Conservation (phyloP, 176 grass and related monocot genomes). For the Ensete ventricosum region DNA sequence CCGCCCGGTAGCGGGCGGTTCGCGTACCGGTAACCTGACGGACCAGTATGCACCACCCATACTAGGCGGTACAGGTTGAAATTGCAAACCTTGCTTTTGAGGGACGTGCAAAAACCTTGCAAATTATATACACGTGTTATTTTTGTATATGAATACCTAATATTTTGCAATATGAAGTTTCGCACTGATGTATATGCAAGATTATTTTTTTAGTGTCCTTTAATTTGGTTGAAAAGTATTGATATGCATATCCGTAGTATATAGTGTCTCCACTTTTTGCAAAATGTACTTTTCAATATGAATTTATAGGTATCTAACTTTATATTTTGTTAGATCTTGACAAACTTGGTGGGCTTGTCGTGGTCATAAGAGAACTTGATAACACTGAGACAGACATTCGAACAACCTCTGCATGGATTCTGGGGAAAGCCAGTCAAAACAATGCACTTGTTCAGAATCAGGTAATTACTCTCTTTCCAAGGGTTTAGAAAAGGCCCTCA, state of each 20-base stretch:
- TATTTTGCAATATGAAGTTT: not conserved
- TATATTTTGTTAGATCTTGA: slow-evolving; percentile 50
- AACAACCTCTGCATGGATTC: slow-evolving; percentile 59
- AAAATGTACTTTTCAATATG: not conserved
- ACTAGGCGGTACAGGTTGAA: no score
- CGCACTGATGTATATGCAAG: not conserved
- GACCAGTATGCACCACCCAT: no score
- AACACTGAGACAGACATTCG: slow-evolving; percentile 57
- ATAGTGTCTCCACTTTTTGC: not conserved
- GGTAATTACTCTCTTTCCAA: slow-evolving; percentile 30
- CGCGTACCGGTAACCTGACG: no score
- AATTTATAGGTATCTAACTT: not conserved
- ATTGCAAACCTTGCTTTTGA: no score
- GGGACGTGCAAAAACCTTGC: not conserved
- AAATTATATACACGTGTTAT: not conserved
- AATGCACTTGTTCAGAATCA: slow-evolving; percentile 79
- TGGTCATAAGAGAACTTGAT: slow-evolving; percentile 64
- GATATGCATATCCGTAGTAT: not conserved
- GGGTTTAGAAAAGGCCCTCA: not conserved
- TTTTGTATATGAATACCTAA: not conserved
- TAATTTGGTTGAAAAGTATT: not conserved
- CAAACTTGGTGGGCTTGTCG: slow-evolving; percentile 67
- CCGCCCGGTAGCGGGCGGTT: no score
- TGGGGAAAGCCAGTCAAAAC: slow-evolving; percentile 84
- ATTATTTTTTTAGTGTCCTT: not conserved